Evolutionary conservation across 345 rosid genomes (phyloP).

Genomic region (Salix purpurea): DNA sequence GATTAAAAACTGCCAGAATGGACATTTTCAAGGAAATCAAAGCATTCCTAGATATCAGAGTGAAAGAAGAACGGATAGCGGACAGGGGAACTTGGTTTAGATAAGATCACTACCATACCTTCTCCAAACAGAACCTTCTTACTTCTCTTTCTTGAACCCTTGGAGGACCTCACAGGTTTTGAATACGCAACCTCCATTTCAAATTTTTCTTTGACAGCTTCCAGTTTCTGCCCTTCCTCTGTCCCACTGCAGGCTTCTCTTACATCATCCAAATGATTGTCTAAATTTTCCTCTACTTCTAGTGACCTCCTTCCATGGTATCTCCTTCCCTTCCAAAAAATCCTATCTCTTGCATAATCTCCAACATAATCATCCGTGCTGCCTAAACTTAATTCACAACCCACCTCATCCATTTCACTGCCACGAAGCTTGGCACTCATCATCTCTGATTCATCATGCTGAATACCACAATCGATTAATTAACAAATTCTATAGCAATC

Average conservation of each 20-base stretch:
- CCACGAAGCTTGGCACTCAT: slow-evolving; percentile 57
- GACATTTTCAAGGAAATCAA: background rate
- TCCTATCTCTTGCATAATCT: slow-evolving; percentile 36
- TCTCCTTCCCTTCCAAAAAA: slow-evolving; percentile 44
- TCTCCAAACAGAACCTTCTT: slow-evolving; percentile 56
- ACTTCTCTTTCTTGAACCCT: slow-evolving; percentile 25
- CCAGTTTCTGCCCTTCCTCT: slow-evolving; percentile 57
- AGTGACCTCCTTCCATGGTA: slow-evolving; percentile 35
- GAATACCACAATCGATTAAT: slow-evolving; percentile 29
- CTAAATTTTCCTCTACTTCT: slow-evolving; percentile 43
- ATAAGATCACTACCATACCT: slow-evolving; percentile 33
- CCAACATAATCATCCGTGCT: slow-evolving; percentile 68
- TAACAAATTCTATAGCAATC: background rate
- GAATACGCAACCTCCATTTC: slow-evolving; percentile 26
- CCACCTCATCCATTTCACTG: slow-evolving; percentile 57
- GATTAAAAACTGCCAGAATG: background rate
- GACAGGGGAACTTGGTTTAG: background rate
- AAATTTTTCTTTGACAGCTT: slow-evolving; percentile 39
- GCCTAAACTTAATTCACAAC: slow-evolving; percentile 68
- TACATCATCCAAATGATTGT: slow-evolving; percentile 56
- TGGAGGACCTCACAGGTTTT: slow-evolving; percentile 31
- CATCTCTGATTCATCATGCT: slow-evolving; percentile 63
- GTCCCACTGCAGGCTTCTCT: slow-evolving; percentile 87
- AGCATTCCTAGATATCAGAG: background rate
- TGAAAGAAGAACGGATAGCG: background rate